These are phyloP conservation scores for Flaveria floridana DNA, from an alignment of 140 eudicot species.

Conservation along the genomic window DNA sequence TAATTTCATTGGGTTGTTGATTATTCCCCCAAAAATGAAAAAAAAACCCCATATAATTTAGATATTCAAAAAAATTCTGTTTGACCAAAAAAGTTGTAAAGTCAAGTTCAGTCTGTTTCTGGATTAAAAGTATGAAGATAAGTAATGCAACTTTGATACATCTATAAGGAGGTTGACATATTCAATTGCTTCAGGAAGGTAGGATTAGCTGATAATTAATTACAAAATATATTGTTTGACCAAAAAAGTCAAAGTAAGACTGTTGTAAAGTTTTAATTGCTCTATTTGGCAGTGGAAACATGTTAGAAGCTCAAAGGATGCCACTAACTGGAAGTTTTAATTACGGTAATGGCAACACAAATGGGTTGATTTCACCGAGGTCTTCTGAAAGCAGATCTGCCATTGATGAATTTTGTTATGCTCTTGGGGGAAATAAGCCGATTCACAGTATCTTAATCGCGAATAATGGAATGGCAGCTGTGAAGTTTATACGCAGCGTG, in stretches of 20 bases:
- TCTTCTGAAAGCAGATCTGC: conserved; percentile 54
- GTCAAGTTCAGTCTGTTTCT: not conserved
- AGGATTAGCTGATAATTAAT: not conserved
- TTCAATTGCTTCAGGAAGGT: conserved; percentile 3
- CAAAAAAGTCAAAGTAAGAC: conserved; percentile 22
- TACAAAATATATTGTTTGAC: conserved; percentile 9
- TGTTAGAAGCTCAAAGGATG: conserved; percentile 69
- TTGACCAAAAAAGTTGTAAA: conserved; percentile 15
- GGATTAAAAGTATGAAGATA: not conserved
- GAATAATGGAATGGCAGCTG: conserved; percentile 99
- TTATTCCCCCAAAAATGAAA: not conserved
- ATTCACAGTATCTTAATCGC: conserved; percentile 87
- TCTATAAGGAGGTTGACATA: not conserved
- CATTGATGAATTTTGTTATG: conserved; percentile 76
- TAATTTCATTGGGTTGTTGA: conserved; percentile 3
- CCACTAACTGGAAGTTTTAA: conserved; percentile 39
- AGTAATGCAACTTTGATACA: not conserved
- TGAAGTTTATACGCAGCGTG: conserved; percentile 88
- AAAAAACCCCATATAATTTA: not conserved
- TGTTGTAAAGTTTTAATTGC: not conserved
- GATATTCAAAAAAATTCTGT: not conserved
- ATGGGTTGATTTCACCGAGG: conserved; percentile 55
- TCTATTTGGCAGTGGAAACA: conserved; percentile 33
- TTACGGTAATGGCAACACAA: conserved; percentile 43
- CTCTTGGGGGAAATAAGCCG: conserved; percentile 84